Evolutionary conservation across 768 basidiomycete species (phyloP).

Genomic region (Exidia glandulosa): DNA sequence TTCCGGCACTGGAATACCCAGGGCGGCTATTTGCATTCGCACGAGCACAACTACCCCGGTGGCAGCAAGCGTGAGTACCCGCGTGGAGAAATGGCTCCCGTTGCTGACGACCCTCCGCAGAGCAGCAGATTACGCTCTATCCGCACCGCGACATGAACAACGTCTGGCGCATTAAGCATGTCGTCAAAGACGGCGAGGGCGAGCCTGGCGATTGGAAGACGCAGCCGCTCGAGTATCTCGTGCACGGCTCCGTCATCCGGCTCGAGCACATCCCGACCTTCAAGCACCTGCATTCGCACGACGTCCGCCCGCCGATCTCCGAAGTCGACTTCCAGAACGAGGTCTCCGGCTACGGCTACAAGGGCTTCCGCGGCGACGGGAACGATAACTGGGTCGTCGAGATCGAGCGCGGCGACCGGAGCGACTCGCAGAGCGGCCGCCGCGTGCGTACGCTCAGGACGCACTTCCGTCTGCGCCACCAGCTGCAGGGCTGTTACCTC

Average conservation of each 20-base stretch:
- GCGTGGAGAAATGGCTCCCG: conserved; percentile 1
- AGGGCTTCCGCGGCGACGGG: conserved; percentile 74
- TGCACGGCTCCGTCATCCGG: conserved; percentile 59
- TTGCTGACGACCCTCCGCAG: conserved; percentile 28
- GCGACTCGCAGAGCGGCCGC: conserved; percentile 55
- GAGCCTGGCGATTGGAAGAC: conserved; percentile 36
- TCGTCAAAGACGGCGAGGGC: conserved; percentile 20
- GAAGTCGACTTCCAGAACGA: conserved; percentile 99
- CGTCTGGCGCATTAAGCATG: conserved; percentile 77
- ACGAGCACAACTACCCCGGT: conserved; percentile 76
- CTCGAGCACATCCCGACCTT: conserved; percentile 70
- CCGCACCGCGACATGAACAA: conserved; percentile 98
- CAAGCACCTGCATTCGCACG: conserved; percentile 90
- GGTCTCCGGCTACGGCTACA: conserved; percentile 86
- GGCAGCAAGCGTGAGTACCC: conserved; percentile 72
- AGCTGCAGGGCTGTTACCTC: conserved; percentile 85
- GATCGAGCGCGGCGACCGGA: conserved; percentile 56
- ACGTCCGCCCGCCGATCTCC: conserved; percentile 84
- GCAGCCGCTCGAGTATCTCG: conserved; percentile 51
- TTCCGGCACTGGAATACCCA: conserved; percentile 93
- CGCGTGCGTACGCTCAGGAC: conserved; percentile 73
- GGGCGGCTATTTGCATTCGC: conserved; percentile 98
- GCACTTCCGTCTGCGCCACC: conserved; percentile 72
- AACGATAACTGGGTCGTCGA: conserved; percentile 93
- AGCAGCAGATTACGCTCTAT: conserved; percentile 98